Evolutionary conservation across 768 basidiomycete species (phyloP).

Genomic region (Lactifluus echinatus): DNA sequence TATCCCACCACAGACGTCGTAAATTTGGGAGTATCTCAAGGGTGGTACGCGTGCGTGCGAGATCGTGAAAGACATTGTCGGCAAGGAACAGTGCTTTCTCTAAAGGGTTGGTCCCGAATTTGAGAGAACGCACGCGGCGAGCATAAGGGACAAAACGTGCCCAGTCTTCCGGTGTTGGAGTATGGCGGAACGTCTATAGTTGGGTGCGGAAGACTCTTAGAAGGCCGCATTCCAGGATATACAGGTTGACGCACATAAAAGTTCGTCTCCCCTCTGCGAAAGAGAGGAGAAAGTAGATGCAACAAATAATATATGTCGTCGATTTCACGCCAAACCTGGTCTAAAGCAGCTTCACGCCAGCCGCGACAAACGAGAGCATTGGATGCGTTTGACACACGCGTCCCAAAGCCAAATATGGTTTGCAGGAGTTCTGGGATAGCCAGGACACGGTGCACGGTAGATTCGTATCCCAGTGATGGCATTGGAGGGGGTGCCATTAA

Average conservation of each 20-base stretch:
- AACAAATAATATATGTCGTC: conserved; percentile 14
- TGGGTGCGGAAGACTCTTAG: neutral
- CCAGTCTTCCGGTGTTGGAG: conserved; percentile 18
- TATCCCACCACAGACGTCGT: conserved; percentile 10
- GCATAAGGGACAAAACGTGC: conserved; percentile 17
- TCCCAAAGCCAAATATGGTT: conserved; percentile 15
- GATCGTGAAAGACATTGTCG: conserved; percentile 14
- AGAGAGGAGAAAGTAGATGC: conserved; percentile 7
- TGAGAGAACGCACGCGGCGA: conserved; percentile 18
- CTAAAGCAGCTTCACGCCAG: conserved; percentile 17
- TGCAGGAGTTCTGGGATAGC: conserved; percentile 18
- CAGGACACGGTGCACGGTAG: conserved; percentile 12
- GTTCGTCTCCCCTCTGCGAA: neutral
- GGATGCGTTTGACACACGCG: conserved; percentile 5
- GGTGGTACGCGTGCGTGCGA: conserved; percentile 19
- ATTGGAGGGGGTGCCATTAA: neutral
- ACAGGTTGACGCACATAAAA: neutral
- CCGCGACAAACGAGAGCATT: conserved; percentile 14
- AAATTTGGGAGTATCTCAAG: conserved; percentile 19
- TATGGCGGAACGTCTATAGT: conserved; percentile 5
- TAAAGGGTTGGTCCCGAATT: neutral
- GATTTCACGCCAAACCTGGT: conserved; percentile 16
- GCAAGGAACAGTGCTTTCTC: neutral
- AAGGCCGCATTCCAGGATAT: neutral
- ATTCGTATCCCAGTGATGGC: conserved; percentile 16